These are phyloP conservation scores for Plasmodium knowlesi DNA, from an alignment of 169 alveolate species.

Conservation along the genomic window DNA sequence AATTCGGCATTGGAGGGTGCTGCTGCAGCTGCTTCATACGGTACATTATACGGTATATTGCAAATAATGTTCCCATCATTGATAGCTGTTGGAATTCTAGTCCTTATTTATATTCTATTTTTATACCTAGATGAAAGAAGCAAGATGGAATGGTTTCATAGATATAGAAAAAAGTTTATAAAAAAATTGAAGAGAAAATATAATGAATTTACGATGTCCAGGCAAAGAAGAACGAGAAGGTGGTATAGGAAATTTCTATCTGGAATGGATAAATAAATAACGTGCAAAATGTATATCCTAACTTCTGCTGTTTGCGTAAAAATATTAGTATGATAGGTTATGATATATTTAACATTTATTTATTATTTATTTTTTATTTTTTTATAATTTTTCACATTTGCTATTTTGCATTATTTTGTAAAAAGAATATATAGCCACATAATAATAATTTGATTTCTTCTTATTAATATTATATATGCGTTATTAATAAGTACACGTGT, in stretches of 20 bases:
- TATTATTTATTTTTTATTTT: neutral
- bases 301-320: neutral
- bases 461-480: neutral
- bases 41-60: neutral
- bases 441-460: neutral
- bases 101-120: neutral
- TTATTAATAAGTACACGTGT: neutral
- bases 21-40: neutral
- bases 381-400: neutral
- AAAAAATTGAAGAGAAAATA: neutral
- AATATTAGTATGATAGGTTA: neutral
- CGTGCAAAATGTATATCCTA: neutral
- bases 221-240: neutral
- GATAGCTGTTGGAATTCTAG: neutral
- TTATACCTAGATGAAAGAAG: neutral
- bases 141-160: neutral
- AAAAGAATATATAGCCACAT: neutral
- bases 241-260: neutral
- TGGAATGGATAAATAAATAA: neutral
- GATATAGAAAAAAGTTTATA: neutral
- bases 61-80: neutral
- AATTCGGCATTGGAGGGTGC: neutral
- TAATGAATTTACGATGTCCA: neutral
- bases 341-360: neutral
- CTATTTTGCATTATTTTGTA: neutral